Conservation (phyloP, 1,284 basidiomycete genomes). For the Trametes polyzona region DNA sequence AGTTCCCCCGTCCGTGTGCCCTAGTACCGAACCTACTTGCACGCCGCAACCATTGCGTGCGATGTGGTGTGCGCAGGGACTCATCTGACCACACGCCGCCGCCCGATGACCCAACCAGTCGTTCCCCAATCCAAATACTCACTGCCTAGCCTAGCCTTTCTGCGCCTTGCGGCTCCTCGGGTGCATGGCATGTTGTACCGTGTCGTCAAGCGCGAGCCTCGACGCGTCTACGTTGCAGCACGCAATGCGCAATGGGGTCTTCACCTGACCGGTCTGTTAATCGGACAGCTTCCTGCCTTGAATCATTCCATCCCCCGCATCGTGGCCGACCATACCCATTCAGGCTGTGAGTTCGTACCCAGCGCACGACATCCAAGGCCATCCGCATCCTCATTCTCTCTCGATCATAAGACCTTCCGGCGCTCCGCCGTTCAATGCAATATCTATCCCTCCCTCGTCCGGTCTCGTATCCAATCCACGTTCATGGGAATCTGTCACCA, state of each 20-base stretch:
- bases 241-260: slow-evolving; percentile 16
- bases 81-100: slow-evolving; percentile 9
- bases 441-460: slow-evolving; percentile 1
- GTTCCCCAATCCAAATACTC: neutral
- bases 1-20: neutral
- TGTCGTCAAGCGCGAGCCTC: slow-evolving; percentile 1
- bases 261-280: slow-evolving; percentile 28
- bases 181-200: slow-evolving; percentile 5
- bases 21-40: neutral
- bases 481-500: slow-evolving; percentile 25
- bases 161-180: slow-evolving; percentile 8
- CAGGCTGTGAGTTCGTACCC: slow-evolving; percentile 13
- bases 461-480: slow-evolving; percentile 26
- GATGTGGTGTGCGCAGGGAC: neutral
- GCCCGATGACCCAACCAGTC: neutral
- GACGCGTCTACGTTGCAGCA: slow-evolving; percentile 2
- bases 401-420: slow-evolving; percentile 31
- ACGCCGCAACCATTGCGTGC: neutral
- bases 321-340: slow-evolving; percentile 28
- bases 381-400: slow-evolving; percentile 18
- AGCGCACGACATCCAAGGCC: slow-evolving; percentile 16
- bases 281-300: slow-evolving; percentile 17
- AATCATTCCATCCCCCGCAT: slow-evolving; percentile 18
- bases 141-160: slow-evolving; percentile 16
- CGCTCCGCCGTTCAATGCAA: slow-evolving; percentile 29